phyloP scores from a whole-genome alignment of 257 asterid species.

The Gentiana dahurica region DNA sequence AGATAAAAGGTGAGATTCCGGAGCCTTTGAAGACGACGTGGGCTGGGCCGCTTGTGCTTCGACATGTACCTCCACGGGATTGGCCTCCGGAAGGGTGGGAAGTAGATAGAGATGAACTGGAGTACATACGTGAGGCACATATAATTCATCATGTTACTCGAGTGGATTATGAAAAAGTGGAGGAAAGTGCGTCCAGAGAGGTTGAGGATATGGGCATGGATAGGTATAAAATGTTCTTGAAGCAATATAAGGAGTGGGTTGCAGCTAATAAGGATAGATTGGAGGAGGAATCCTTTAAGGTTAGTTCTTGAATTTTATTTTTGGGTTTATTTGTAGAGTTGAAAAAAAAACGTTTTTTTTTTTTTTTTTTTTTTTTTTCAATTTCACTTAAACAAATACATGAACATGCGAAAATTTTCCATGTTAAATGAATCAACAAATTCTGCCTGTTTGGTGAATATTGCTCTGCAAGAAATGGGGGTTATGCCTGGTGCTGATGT shows the following conservation, averaged over 20 bases:
- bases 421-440: too few relatives aligned
- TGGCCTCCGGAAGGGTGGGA: constrained; percentile 98
- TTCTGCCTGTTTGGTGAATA: too few relatives aligned
- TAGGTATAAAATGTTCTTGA: constrained; percentile 75
- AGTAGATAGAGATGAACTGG: constrained; percentile 76
- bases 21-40: constrained; percentile 59
- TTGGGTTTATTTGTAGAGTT: neutral
- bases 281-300: constrained; percentile 88
- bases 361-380: too few relatives aligned
- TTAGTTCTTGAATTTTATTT: constrained; percentile 6
- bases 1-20: constrained; percentile 76
- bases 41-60: constrained; percentile 75
- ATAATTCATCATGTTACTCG: constrained; percentile 36
- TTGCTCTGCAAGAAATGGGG: too few relatives aligned
- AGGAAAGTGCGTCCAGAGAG: constrained; percentile 38
- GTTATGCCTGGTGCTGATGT: too few relatives aligned
- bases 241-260: constrained; percentile 86
- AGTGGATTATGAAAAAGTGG: constrained; percentile 54
- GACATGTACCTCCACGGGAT: constrained; percentile 76
- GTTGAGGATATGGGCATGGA: constrained; percentile 48
- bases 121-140: constrained; percentile 79
- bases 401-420: too few relatives aligned
- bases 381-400: too few relatives aligned
- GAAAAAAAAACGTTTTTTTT: too few relatives aligned
- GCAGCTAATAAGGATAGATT: constrained; percentile 61